Base-by-base conservation (phyloP, 2,329 filamentous ascomycete genomes). In the Purpureocillium takamizusanense region DNA sequence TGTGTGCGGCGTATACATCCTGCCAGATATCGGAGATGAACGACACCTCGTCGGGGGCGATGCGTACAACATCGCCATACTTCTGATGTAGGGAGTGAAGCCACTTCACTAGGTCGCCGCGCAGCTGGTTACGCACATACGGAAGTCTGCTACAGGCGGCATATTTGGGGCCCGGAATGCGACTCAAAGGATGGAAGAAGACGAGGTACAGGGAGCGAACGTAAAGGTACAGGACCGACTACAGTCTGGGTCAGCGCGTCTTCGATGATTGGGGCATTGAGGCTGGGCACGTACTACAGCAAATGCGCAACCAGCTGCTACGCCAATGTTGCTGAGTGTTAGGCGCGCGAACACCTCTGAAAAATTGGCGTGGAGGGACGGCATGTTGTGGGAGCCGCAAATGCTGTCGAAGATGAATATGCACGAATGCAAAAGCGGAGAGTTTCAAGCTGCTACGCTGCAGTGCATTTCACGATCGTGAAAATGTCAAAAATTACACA, bases 41-140 rank as follows among this genome's bases (percentile, higher is more conserved):
- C 2, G 65, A 62, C 3, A 73, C 57, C 45, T 72, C 66, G 40
- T 67, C 57, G 2, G 70, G 68, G 4, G 58, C 59, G 31, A 70
- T 52, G 9, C 70, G 63, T 8, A 73, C 67, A 1, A 72, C 58
- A 1, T 57, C 54, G 5, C 69, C 69, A 44, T 68, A 67, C 31
- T 51, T 43, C 6, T 53, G 44, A 47, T 68, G 65, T 12, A 67
- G 49, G 4, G 46, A 45, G 23, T 51, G 49, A 35, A 59, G 41
- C 37, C 55, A 48, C 21, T 50, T 51, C 15, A 50, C 46, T 3
- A 57, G 41, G 11, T 45, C 49, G 17, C 58, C 56, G 4, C 43
- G 39, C 13, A 46, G 33, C 1, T 43, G 17, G 38, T 39, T 35
- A 16, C 29, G 37, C 13, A 41, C 14, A 11, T 35, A 33, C 14